phyloP scores from a whole-genome alignment of 2,329 filamentous ascomycete genomes.

The Hypoxylon sp. region DNA sequence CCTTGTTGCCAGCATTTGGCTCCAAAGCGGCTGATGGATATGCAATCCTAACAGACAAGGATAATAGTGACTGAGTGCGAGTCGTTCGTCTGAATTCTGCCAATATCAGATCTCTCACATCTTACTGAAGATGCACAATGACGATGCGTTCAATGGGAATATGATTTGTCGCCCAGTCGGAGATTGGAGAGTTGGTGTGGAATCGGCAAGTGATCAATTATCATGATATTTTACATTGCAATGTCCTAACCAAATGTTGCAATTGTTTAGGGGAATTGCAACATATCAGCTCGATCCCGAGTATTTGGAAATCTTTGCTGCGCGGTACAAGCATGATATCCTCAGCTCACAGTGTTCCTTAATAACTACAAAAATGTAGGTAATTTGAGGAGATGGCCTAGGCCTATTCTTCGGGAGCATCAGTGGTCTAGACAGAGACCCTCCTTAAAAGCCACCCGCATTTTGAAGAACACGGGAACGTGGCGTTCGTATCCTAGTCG shows the following conservation, averaged over 20 bases:
- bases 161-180: neutral
- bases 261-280: slow-evolving; percentile 20
- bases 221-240: neutral
- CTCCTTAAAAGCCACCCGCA: slow-evolving; percentile 13
- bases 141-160: neutral
- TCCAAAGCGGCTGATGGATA: neutral
- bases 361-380: neutral
- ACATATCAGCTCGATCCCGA: slow-evolving; percentile 13
- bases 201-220: neutral
- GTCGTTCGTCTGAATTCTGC: neutral
- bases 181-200: neutral
- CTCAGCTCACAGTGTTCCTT: neutral
- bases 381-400: neutral
- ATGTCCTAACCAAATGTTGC: slow-evolving; percentile 14
- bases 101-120: neutral
- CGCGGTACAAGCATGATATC: neutral
- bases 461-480: slow-evolving; percentile 18
- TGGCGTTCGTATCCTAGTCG: slow-evolving; percentile 34
- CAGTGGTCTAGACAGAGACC: slow-evolving; percentile 22
- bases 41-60: neutral
- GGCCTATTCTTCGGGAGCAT: slow-evolving; percentile 11
- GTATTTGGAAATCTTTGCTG: neutral
- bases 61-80: neutral
- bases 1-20: neutral
- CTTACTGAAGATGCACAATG: neutral